Evolutionary conservation across 2,329 filamentous ascomycete genomes (phyloP).

Genomic region (Sordariomycetes sp.): DNA sequence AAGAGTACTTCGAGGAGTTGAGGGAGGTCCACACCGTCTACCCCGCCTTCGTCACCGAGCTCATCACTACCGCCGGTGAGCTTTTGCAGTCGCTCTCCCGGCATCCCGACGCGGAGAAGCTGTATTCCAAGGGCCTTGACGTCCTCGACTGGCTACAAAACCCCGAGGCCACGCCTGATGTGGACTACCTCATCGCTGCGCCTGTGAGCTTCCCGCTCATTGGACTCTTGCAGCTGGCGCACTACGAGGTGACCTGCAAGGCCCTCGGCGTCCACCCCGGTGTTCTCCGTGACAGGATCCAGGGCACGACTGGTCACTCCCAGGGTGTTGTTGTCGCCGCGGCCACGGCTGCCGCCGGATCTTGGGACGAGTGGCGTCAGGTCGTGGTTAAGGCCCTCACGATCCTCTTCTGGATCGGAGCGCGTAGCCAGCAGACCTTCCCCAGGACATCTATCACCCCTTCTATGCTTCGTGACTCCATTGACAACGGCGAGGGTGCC

Average conservation of each 20-base stretch:
- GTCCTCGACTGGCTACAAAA: conserved; percentile 88
- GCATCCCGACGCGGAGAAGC: conserved; percentile 79
- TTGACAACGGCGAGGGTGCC: conserved; percentile 86
- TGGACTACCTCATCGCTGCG: conserved; percentile 86
- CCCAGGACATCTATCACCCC: conserved; percentile 89
- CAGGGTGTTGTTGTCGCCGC: conserved; percentile 92
- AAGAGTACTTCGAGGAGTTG: conserved; percentile 98
- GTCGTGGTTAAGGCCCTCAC: conserved; percentile 70
- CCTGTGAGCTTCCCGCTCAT: conserved; percentile 95
- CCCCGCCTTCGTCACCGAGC: conserved; percentile 75
- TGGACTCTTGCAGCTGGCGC: conserved; percentile 86
- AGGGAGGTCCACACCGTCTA: conserved; percentile 86
- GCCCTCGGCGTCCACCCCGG: conserved; percentile 82
- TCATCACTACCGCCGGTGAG: conserved; percentile 69
- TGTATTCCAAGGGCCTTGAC: conserved; percentile 94
- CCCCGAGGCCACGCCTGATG: conserved; percentile 79
- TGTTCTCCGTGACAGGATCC: conserved; percentile 70
- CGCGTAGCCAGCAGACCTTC: conserved; percentile 93
- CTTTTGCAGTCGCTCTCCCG: conserved; percentile 75
- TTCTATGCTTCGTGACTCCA: conserved; percentile 79
- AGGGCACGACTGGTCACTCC: conserved; percentile 88
- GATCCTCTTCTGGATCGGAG: conserved; percentile 97
- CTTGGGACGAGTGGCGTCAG: conserved; percentile 84
- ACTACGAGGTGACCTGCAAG: conserved; percentile 91
- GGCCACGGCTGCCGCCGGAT: conserved; percentile 77